phyloP scores from a whole-genome alignment of 2,329 filamentous ascomycete species.

The Phyllosticta capitalensis region DNA sequence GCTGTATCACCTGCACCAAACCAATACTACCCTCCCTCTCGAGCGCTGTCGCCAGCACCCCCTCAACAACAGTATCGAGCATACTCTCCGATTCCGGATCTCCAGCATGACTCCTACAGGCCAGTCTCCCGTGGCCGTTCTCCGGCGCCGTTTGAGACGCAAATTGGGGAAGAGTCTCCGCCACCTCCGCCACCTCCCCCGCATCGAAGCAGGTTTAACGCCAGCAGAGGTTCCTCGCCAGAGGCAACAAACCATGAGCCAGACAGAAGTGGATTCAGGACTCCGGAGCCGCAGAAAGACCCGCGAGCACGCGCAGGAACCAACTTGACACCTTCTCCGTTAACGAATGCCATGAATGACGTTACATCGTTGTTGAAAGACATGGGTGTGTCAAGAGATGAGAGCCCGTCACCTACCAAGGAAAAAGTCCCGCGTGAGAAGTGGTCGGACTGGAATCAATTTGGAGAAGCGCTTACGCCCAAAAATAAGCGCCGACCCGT shows the following conservation, averaged over 20 bases:
- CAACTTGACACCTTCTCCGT: constrained; percentile 69
- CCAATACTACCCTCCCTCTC: constrained; percentile 22
- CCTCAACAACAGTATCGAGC: constrained; percentile 12
- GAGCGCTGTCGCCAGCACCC: constrained; percentile 22
- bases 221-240: constrained; percentile 23
- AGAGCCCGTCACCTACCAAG: constrained; percentile 41
- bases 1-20: constrained; percentile 13
- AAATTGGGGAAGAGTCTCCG: constrained; percentile 52
- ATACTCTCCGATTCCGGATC: constrained; percentile 7
- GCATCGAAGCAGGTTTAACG: constrained; percentile 42
- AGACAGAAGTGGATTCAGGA: constrained; percentile 39
- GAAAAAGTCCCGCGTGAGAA: constrained; percentile 55
- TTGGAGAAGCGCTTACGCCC: constrained; percentile 47
- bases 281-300: constrained; percentile 51
- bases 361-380: constrained; percentile 92
- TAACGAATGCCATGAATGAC: constrained; percentile 94
- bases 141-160: constrained; percentile 18
- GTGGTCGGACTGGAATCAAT: constrained; percentile 80
- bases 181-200: constrained; percentile 81
- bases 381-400: constrained; percentile 55
- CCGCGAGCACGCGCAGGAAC: constrained; percentile 15
- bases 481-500: constrained; percentile 41
- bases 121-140: constrained; percentile 11
- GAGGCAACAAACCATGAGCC: constrained; percentile 14
- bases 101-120: constrained; percentile 12